Percentiles rank a stretch among this genome's conserved stretches.
These are phyloP conservation scores for Cyathus striatus DNA, from an alignment of 768 basidiomycete species.

Conservation along the genomic window DNA sequence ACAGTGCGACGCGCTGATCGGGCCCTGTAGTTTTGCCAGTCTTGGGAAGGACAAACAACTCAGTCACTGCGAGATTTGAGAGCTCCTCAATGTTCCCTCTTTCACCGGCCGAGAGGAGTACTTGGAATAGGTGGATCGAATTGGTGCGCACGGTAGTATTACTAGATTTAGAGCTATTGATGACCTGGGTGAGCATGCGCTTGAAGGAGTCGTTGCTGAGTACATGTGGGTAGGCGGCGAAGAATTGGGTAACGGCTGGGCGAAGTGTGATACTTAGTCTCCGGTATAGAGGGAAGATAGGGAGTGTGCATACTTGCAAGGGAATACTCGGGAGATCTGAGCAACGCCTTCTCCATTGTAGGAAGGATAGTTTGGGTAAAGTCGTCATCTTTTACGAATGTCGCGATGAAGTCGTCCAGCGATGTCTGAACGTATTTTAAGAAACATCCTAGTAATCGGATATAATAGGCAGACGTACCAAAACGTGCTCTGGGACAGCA, in stretches of 20 bases:
- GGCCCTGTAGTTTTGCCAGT: conserved; percentile 82
- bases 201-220: conserved; percentile 45
- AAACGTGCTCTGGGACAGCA: conserved; percentile 51
- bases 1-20: conserved; percentile 80
- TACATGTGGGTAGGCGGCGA: conserved; percentile 46
- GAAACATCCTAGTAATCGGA: not conserved
- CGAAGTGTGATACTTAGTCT: conserved; percentile 1
- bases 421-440: conserved; percentile 30
- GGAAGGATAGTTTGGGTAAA: conserved; percentile 57
- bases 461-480: conserved; percentile 33
- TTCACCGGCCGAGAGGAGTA: conserved; percentile 30
- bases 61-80: conserved; percentile 44
- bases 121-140: conserved; percentile 54
- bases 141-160: conserved; percentile 55
- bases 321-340: conserved; percentile 78
- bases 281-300: conserved; percentile 1
- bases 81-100: conserved; percentile 28
- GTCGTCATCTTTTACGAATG: conserved; percentile 44
- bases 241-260: conserved; percentile 54
- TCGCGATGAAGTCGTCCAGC: conserved; percentile 57
- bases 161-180: conserved; percentile 72
- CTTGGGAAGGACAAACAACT: conserved; percentile 71
- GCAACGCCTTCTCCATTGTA: conserved; percentile 70
- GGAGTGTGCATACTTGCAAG: conserved; percentile 57
- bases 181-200: conserved; percentile 49